phyloP scores from a whole-genome alignment of 83 land plant species.

The Picea mariana region DNA sequence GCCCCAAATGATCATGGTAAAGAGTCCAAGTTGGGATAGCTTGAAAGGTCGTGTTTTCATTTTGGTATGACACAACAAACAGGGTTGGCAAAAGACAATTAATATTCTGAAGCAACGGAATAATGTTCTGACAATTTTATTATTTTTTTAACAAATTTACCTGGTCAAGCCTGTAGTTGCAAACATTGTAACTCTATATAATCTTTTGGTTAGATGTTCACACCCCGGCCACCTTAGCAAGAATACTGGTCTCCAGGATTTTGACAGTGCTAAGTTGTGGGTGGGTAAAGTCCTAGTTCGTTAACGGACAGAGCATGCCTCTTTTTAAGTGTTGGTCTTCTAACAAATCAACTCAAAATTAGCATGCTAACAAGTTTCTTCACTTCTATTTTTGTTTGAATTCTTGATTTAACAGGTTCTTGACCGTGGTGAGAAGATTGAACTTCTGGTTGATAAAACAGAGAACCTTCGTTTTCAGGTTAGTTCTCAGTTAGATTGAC shows the following conservation, averaged over 20 bases:
- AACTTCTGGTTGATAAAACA: slow-evolving; percentile 83
- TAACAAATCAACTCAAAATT: neutral
- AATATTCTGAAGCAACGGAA: no score
- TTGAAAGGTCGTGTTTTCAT: no score
- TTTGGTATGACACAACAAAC: no score
- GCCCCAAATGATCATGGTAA: no score
- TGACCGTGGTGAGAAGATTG: slow-evolving; percentile 88
- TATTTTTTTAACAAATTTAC: no score
- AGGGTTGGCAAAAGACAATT: neutral
- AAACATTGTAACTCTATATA: neutral
- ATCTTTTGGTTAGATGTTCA: neutral
- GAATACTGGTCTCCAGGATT: neutral
- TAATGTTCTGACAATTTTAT: no score
- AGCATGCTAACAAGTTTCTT: neutral
- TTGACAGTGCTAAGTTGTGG: neutral
- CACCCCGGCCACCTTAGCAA: neutral
- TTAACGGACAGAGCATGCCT: neutral
- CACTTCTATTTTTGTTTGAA: neutral
- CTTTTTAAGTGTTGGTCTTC: neutral
- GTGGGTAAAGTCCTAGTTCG: neutral
- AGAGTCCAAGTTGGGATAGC: no score
- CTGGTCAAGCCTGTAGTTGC: neutral
- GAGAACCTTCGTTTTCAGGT: slow-evolving; percentile 84
- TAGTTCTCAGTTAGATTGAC: neutral
- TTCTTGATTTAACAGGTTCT: slow-evolving; percentile 49